Evolutionary conservation across 768 basidiomycete species (phyloP).

Genomic region (Suillus sp.): DNA sequence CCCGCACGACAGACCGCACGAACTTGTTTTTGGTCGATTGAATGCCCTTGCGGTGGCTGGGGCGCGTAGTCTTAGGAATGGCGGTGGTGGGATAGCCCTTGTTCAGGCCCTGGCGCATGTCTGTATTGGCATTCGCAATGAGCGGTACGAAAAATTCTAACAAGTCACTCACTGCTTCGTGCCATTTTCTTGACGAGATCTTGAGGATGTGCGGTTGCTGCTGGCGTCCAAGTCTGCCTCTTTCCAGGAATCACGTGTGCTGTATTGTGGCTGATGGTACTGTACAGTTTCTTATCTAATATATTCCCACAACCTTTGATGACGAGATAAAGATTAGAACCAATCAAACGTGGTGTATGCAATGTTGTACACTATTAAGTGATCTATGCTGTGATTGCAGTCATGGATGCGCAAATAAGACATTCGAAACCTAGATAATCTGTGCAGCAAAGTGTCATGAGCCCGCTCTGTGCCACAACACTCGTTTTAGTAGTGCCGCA

Average conservation of each 20-base stretch:
- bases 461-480: background rate
- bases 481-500: conserved; percentile 43
- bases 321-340: background rate
- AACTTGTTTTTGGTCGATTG: conserved; percentile 90
- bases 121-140: conserved; percentile 42
- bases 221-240: conserved; percentile 26
- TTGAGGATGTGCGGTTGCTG: conserved; percentile 42
- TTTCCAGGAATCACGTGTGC: conserved; percentile 41
- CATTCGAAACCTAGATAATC: conserved; percentile 26
- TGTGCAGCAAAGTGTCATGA: conserved; percentile 11
- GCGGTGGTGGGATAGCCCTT: conserved; percentile 88
- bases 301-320: conserved; percentile 19
- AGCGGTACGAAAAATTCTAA: background rate
- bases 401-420: conserved; percentile 19
- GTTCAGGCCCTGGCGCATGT: conserved; percentile 84
- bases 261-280: conserved; percentile 49
- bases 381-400: conserved; percentile 10
- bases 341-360: conserved; percentile 1
- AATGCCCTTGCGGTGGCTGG: conserved; percentile 91
- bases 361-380: conserved; percentile 13
- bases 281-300: conserved; percentile 52
- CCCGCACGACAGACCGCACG: conserved; percentile 90
- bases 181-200: conserved; percentile 66
- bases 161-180: conserved; percentile 64
- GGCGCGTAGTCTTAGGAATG: conserved; percentile 72